Percentiles rank a stretch among this genome's conserved stretches.
phyloP scores from a whole-genome alignment of 352 stramenopile genomes.

The Elongisporangium undulatum region DNA sequence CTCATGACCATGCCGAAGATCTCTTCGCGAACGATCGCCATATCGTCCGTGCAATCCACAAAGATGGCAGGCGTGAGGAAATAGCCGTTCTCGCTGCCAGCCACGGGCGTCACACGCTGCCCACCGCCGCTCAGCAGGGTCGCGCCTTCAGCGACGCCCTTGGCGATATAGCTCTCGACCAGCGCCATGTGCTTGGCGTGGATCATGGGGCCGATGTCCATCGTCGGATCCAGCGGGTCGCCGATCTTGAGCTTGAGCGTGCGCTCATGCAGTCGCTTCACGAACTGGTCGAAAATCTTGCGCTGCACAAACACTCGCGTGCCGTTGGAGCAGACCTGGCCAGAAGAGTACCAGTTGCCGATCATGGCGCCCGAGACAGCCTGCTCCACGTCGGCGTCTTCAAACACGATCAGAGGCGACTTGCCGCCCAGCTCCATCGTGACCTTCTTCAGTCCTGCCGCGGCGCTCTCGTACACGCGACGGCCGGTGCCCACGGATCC shows the following conservation, averaged over 20 bases:
- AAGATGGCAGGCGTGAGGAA: conserved; percentile 92
- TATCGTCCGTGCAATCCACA: conserved; percentile 82
- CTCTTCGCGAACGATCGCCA: conserved; percentile 83
- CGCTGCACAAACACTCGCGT: conserved; percentile 89
- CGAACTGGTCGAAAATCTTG: conserved; percentile 78
- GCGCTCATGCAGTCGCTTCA: conserved; percentile 71
- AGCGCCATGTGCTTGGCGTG: conserved; percentile 71
- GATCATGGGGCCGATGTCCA: conserved; percentile 88
- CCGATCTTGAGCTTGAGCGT: conserved; percentile 75
- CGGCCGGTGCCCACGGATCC: conserved; percentile 70
- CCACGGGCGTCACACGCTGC: conserved; percentile 40
- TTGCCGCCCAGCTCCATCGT: conserved; percentile 91
- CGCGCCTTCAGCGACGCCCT: conserved; percentile 49
- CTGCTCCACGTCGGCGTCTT: conserved; percentile 78
- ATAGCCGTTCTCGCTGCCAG: conserved; percentile 58
- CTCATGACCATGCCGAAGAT: conserved; percentile 86
- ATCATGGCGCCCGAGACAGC: conserved; percentile 81
- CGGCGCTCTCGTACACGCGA: conserved; percentile 65
- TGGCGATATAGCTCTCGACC: conserved; percentile 68
- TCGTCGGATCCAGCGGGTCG: conserved; percentile 74
- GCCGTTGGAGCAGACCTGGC: conserved; percentile 89
- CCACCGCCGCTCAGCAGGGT: conserved; percentile 57
- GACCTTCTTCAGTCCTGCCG: conserved; percentile 78
- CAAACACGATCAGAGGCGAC: conserved; percentile 85
- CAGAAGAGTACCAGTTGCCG: conserved; percentile 85